Conservation (phyloP, 2,329 filamentous ascomycete species). For the Aspergillus terreus region DNA sequence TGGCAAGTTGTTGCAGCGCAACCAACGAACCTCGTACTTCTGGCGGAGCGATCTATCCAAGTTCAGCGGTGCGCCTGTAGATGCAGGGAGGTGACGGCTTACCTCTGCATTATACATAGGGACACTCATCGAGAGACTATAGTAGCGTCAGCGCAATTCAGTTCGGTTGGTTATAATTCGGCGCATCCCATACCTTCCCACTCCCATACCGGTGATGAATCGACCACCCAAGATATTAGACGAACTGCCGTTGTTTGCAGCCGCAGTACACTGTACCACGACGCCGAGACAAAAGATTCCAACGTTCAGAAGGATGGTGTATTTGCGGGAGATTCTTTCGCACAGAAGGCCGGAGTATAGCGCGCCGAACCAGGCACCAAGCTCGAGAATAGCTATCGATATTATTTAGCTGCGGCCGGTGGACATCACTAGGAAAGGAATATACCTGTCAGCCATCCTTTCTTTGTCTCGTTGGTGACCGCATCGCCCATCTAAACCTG, state of each 20-base stretch:
- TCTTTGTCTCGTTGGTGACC: constrained; percentile 18
- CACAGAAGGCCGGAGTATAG: constrained; percentile 69
- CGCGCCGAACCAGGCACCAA: constrained; percentile 74
- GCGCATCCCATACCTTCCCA: constrained; percentile 41
- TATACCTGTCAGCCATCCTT: constrained; percentile 24
- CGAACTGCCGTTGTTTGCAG: constrained; percentile 42
- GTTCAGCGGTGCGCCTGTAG: neutral
- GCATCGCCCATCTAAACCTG: constrained; percentile 20
- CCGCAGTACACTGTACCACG: constrained; percentile 61
- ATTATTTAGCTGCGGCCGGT: neutral
- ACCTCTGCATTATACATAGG: constrained; percentile 49
- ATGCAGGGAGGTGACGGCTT: constrained; percentile 56
- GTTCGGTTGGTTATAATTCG: too few species aligned
- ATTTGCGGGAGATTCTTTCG: constrained; percentile 66
- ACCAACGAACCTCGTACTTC: constrained; percentile 66
- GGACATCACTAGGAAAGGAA: neutral
- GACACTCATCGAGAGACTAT: constrained; percentile 31
- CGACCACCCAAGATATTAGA: constrained; percentile 65
- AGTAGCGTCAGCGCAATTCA: neutral
- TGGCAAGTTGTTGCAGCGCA: constrained; percentile 62
- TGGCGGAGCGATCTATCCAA: constrained; percentile 50
- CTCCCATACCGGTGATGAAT: constrained; percentile 59
- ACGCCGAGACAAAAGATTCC: constrained; percentile 68
- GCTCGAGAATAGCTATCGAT: constrained; percentile 63
- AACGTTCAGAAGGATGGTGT: constrained; percentile 63